Conservation (phyloP, 2,329 filamentous ascomycete species). For the Fusarium tuaranense region DNA sequence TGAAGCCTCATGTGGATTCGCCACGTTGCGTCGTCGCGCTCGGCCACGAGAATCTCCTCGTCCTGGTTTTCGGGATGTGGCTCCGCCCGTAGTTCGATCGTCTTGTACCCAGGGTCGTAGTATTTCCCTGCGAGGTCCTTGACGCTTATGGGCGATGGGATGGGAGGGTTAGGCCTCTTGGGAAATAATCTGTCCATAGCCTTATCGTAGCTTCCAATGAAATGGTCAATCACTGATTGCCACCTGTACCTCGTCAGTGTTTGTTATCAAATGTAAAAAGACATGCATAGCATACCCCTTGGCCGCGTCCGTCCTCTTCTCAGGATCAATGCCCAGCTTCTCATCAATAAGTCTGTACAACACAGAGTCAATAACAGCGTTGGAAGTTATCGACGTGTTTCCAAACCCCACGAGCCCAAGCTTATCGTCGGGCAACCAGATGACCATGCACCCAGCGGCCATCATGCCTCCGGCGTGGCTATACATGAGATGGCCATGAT, state of each 20-base stretch:
- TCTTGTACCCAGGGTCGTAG: constrained; percentile 56
- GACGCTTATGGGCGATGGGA: constrained; percentile 50
- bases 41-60: constrained; percentile 39
- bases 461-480: constrained; percentile 47
- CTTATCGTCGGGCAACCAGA: constrained; percentile 49
- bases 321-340: constrained; percentile 36
- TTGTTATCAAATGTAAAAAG: neutral
- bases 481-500: constrained; percentile 45
- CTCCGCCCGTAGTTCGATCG: constrained; percentile 33
- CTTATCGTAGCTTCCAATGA: constrained; percentile 42
- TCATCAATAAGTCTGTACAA: constrained; percentile 48
- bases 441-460: constrained; percentile 44
- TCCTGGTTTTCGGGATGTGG: constrained; percentile 16
- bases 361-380: constrained; percentile 43
- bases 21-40: constrained; percentile 42
- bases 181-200: constrained; percentile 54
- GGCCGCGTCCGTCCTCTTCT: constrained; percentile 33
- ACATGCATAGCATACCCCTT: constrained; percentile 23
- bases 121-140: constrained; percentile 56
- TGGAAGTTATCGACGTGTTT: constrained; percentile 58
- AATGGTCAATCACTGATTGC: constrained; percentile 1
- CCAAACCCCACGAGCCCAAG: constrained; percentile 49
- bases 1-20: constrained; percentile 34
- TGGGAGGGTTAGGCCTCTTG: constrained; percentile 47
- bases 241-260: constrained; percentile 17